Conservation (phyloP, 1,284 basidiomycete genomes). For the Stereum hirsutum region DNA sequence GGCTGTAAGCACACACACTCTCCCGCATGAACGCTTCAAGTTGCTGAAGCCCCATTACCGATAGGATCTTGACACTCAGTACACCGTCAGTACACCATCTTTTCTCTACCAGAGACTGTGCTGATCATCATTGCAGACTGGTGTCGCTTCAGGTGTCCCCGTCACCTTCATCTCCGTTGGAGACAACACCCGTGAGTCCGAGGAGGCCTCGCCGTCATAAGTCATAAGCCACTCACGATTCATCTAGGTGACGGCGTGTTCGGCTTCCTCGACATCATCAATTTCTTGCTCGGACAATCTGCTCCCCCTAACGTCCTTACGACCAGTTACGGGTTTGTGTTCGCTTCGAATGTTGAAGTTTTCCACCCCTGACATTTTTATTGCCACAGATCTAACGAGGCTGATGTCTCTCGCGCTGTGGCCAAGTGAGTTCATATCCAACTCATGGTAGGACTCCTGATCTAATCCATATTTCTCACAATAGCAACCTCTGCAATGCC, state of each 20-base stretch:
- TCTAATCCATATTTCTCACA: neutral
- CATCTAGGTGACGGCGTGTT: conserved; percentile 13
- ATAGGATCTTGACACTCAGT: conserved; percentile 6
- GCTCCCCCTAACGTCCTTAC: conserved; percentile 39
- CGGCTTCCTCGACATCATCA: conserved; percentile 23
- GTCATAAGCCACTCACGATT: too few relatives aligned
- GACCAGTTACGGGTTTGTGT: conserved; percentile 19
- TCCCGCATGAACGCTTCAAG: conserved; percentile 26
- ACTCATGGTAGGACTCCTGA: neutral
- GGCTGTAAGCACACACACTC: conserved; percentile 35
- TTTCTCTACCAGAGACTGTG: too few relatives aligned
- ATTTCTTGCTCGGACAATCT: conserved; percentile 23
- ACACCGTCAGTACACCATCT: too few relatives aligned
- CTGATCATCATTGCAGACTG: too few relatives aligned
- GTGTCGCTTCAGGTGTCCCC: conserved; percentile 5
- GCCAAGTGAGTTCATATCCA: conserved; percentile 7
- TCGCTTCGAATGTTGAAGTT: too few relatives aligned
- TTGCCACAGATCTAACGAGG: conserved; percentile 19
- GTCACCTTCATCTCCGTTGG: conserved; percentile 7
- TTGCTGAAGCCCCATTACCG: neutral
- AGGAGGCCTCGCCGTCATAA: too few relatives aligned
- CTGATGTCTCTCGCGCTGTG: conserved; percentile 10
- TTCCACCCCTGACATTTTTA: conserved; percentile 24
- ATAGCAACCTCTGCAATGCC: conserved; percentile 3
- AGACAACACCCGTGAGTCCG: too few relatives aligned